Conservation (phyloP, 1,284 basidiomycete species). For the Pseudozyma hubeiensis region DNA sequence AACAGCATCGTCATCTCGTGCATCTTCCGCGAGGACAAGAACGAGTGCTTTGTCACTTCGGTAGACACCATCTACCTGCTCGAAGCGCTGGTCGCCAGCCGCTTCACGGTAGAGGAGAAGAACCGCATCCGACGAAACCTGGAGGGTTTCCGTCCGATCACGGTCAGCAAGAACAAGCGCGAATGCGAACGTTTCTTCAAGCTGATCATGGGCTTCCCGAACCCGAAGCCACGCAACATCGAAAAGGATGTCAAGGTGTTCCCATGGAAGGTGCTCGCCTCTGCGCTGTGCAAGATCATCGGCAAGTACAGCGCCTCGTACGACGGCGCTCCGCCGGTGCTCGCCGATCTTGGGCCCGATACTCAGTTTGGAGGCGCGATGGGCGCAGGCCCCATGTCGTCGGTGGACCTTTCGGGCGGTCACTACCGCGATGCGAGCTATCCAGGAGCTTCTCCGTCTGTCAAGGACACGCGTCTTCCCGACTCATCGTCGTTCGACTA, state of each 20-base stretch:
- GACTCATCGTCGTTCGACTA: conserved; percentile 40
- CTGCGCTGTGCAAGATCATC: conserved; percentile 89
- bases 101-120: conserved; percentile 94
- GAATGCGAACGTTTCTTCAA: conserved; percentile 88
- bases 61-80: conserved; percentile 94
- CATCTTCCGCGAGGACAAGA: conserved; percentile 84
- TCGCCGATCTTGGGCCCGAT: conserved; percentile 34
- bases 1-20: conserved; percentile 78
- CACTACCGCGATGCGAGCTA: conserved; percentile 39
- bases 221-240: conserved; percentile 93
- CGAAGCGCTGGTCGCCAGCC: conserved; percentile 83
- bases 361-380: conserved; percentile 26
- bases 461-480: conserved; percentile 25
- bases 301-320: conserved; percentile 78
- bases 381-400: conserved; percentile 14
- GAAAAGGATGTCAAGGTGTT: conserved; percentile 99
- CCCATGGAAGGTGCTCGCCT: conserved; percentile 83
- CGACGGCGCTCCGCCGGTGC: conserved; percentile 36
- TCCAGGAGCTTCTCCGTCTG: conserved; percentile 24
- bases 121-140: conserved; percentile 93
- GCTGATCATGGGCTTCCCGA: conserved; percentile 92
- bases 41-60: conserved; percentile 86
- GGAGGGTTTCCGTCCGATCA: conserved; percentile 89
- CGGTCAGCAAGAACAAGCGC: conserved; percentile 84
- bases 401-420: conserved; percentile 44